Conservation (phyloP, 225 moss, liverwort and hornwort species). For the Rhytidiadelphus loreus region DNA sequence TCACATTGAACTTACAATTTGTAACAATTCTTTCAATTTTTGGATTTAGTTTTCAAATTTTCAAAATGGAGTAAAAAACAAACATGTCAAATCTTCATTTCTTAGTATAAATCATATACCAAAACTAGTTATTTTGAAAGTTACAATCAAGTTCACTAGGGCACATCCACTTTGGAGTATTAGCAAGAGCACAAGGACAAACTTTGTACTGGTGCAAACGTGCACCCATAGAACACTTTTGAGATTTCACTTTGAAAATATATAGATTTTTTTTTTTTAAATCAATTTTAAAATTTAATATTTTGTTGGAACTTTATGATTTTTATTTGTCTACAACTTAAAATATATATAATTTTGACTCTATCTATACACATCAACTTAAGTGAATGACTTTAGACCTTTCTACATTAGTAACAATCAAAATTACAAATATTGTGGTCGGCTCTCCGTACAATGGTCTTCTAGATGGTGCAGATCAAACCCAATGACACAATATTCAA, state of each 20-base stretch:
- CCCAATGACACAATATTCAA: too few relatives aligned
- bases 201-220: not conserved
- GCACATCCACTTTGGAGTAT: rapidly evolving
- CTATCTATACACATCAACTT: not conserved
- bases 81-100: not conserved
- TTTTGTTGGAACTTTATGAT: not conserved
- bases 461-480: too few relatives aligned
- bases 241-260: not conserved
- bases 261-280: too few relatives aligned
- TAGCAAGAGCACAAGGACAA: not conserved
- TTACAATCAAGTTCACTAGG: not conserved
- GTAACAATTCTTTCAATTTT: not conserved
- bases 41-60: not conserved
- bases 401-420: not conserved
- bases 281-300: too few relatives aligned
- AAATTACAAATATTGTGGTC: not conserved
- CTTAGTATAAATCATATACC: not conserved
- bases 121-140: not conserved
- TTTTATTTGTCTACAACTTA: not conserved
- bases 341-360: not conserved
- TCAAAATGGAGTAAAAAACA: not conserved
- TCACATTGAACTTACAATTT: not conserved
- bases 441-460: too few relatives aligned
- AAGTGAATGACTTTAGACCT: not conserved
- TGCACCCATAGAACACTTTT: rapidly evolving